Evolutionary conservation across 805 yeast genomes (phyloP).

Genomic region (Myxozyma melibiosi): DNA sequence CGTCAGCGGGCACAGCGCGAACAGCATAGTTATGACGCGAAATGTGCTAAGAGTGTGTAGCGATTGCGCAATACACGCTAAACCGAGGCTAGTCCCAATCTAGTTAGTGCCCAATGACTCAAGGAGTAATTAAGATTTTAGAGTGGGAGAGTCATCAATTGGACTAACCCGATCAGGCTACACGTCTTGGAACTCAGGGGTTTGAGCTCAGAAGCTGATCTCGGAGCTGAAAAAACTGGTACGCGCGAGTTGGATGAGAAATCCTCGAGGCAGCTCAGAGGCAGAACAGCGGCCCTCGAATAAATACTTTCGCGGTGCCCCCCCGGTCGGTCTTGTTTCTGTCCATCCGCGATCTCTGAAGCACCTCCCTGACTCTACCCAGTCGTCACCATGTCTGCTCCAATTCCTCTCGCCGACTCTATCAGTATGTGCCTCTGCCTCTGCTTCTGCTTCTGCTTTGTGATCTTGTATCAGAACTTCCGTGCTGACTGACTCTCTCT

Average conservation of each 20-base stretch:
- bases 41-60: conserved; percentile 2
- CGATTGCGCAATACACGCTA: conserved; percentile 5
- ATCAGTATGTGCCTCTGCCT: not conserved
- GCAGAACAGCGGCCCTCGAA: not conserved
- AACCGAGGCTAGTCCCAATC: not conserved
- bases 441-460: not conserved
- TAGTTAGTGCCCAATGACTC: not conserved
- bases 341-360: not conserved
- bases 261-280: not conserved
- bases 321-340: not conserved
- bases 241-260: not conserved
- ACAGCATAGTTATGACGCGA: not conserved
- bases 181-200: conserved; percentile 6
- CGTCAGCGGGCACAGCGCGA: not conserved
- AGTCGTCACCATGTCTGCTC: conserved; percentile 1
- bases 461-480: not conserved
- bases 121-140: not conserved
- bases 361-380: not conserved
- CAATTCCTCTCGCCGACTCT: not conserved
- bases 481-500: not conserved
- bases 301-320: not conserved
- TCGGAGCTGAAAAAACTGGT: not conserved
- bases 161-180: not conserved
- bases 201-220: no score
- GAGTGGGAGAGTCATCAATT: conserved; percentile 1